Evolutionary conservation across 106 monocot species (phyloP), one percentile per base, ranked within the genome.

Genomic region (Allium fistulosum): DNA sequence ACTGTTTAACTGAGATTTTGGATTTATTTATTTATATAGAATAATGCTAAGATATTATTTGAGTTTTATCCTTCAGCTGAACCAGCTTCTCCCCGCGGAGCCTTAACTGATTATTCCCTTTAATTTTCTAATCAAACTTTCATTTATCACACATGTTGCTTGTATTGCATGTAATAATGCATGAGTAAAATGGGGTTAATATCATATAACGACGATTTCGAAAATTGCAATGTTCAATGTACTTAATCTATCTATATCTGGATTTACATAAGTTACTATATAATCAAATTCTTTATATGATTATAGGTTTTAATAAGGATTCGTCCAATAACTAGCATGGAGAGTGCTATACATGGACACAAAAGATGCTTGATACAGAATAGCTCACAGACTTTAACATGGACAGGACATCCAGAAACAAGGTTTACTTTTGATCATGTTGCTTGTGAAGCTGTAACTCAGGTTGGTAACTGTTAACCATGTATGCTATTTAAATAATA

Each of bases 351-450:
- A 2, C 81, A 81, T 60, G 84, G 78, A 22, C 10, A 84, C 58
- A 81, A 64, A 10, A 75, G 76, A 57, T 88, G 88, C 69, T 63
- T 88, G 71, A 69, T 74, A 63, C 88, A 88, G 76, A 84, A 88
- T 53, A 88, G 79, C 74, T 79, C 88, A 17, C 79, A 77, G 28
- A 77, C 76, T 12, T 66, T 88, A 58, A 74, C 60, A 71, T 88
- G 88, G 88, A 76, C 68, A 22, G 88, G 88, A 8, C 70, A 82
- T 57, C 88, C 88, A 16, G 88, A 88, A 61, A 75, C 78, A 6
- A 78, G 81, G 65, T 88, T 84, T 51, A 88, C 88, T 7, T 88
- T 88, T 69, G 88, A 88, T 74, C 81, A 88, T 59, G 66, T 88
- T 61, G 88, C 81, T n/a, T 82, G 74, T 59, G 88, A 88, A 57